Conservation (phyloP, 1,284 basidiomycete genomes). For the Ustilago cynodontis region DNA sequence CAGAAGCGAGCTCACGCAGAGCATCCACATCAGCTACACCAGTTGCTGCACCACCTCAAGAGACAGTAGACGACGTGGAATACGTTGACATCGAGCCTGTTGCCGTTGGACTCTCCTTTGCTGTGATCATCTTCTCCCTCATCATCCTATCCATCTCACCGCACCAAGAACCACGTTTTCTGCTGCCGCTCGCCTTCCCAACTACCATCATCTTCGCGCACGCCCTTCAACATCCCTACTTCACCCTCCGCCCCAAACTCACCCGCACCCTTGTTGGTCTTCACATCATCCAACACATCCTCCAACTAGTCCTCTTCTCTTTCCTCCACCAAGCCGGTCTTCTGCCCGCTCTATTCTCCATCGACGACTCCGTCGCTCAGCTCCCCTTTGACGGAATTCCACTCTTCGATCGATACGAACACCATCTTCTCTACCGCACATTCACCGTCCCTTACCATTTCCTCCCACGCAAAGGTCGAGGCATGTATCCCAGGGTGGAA, state of each 20-base stretch:
- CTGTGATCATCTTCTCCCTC: slow-evolving; percentile 37
- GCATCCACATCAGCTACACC: not conserved
- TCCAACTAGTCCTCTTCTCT: slow-evolving; percentile 46
- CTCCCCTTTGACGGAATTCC: not conserved
- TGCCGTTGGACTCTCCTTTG: slow-evolving; percentile 14
- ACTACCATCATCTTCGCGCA: slow-evolving; percentile 41
- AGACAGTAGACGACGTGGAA: not conserved
- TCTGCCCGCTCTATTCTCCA: slow-evolving; percentile 38
- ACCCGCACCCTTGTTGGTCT: slow-evolving; percentile 9
- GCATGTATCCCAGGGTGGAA: slow-evolving; percentile 12
- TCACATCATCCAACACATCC: slow-evolving; percentile 39
- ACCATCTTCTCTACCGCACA: slow-evolving; percentile 45
- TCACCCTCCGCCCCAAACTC: slow-evolving; percentile 26
- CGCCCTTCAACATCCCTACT: slow-evolving; percentile 18
- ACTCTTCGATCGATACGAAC: slow-evolving; percentile 14
- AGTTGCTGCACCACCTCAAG: not conserved
- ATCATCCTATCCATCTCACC: slow-evolving; percentile 66
- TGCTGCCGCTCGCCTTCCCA: slow-evolving; percentile 67
- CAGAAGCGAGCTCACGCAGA: not conserved
- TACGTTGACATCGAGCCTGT: slow-evolving; percentile 19
- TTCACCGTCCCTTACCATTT: slow-evolving; percentile 52
- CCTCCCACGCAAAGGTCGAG: slow-evolving; percentile 13
- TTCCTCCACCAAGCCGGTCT: slow-evolving; percentile 52
- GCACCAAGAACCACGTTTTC: slow-evolving; percentile 70
- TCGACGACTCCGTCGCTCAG: slow-evolving; percentile 23